Evolutionary conservation across 805 yeast genomes (phyloP).

Genomic region (Crinitomyces ghanaensis): DNA sequence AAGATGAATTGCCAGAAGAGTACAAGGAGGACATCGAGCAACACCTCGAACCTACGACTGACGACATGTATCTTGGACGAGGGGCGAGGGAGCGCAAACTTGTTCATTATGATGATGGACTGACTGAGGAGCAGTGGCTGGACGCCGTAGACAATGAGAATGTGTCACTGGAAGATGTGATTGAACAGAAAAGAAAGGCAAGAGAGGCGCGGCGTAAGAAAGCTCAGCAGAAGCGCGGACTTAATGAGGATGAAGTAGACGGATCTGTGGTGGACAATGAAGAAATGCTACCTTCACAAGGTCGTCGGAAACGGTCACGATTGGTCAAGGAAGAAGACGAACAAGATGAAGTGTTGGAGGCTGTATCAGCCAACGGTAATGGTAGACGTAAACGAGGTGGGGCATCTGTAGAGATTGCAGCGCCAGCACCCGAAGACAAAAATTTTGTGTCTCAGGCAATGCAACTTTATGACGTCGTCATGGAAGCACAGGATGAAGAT

Average conservation of each 20-base stretch:
- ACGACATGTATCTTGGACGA: conserved; percentile 40
- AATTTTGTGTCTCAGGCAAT: neutral
- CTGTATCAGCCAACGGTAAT: conserved; percentile 11
- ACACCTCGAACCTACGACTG: conserved; percentile 24
- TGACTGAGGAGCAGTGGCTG: conserved; percentile 88
- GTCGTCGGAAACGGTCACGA: conserved; percentile 4
- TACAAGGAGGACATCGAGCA: conserved; percentile 45
- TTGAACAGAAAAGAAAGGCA: conserved; percentile 29
- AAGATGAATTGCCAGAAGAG: conserved; percentile 66
- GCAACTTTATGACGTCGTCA: conserved; percentile 10
- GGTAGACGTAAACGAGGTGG: too few species aligned
- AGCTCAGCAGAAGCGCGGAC: neutral
- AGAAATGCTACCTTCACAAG: conserved; percentile 4
- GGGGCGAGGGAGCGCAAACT: conserved; percentile 71
- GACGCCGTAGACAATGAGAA: conserved; percentile 47
- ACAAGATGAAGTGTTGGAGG: conserved; percentile 9
- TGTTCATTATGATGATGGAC: conserved; percentile 64
- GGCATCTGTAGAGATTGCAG: neutral
- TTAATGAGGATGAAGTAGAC: conserved; percentile 4
- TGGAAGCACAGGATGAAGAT: conserved; percentile 28
- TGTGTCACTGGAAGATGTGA: conserved; percentile 45
- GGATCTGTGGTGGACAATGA: conserved; percentile 13
- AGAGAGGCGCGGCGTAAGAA: conserved; percentile 4
- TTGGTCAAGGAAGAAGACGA: conserved; percentile 8
- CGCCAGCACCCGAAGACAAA: neutral